Percentiles rank a stretch among this genome's conserved stretches.
Evolutionary conservation across 2,329 filamentous ascomycete species (phyloP).

Genomic region (Curvularia hawaiiensis): DNA sequence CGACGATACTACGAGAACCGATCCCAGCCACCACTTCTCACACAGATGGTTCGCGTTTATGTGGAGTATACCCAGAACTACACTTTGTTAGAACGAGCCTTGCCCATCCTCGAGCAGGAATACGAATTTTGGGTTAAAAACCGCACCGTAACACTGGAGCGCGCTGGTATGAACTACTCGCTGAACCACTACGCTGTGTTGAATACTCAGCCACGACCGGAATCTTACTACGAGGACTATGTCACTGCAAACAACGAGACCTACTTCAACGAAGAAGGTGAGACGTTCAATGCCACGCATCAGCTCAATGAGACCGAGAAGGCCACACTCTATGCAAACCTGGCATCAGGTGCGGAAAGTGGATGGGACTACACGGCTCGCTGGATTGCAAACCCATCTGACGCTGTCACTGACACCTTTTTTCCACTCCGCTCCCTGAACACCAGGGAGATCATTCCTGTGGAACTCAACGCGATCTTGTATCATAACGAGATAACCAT

Average conservation of each 20-base stretch:
- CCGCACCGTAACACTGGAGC: constrained; percentile 60
- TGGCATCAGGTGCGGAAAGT: constrained; percentile 69
- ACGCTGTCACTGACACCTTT: constrained; percentile 64
- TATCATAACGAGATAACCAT: constrained; percentile 69
- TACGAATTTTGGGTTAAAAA: constrained; percentile 68
- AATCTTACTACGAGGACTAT: constrained; percentile 71
- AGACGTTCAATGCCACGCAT: constrained; percentile 60
- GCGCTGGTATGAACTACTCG: constrained; percentile 56
- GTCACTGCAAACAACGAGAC: constrained; percentile 68
- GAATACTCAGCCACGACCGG: constrained; percentile 70
- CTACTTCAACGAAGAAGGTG: constrained; percentile 64
- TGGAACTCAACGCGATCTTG: constrained; percentile 71
- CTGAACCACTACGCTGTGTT: constrained; percentile 66
- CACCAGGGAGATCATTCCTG: constrained; percentile 62
- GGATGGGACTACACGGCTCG: constrained; percentile 69
- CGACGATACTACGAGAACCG: constrained; percentile 71
- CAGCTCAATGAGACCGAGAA: constrained; percentile 60
- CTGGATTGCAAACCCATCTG: constrained; percentile 62
- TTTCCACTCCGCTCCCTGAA: constrained; percentile 71
- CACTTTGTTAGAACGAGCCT: constrained; percentile 62
- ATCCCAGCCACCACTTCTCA: constrained; percentile 68
- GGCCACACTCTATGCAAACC: constrained; percentile 62
- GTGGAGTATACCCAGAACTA: constrained; percentile 69
- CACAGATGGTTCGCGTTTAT: constrained; percentile 70
- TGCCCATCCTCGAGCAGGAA: constrained; percentile 68